Conservation (phyloP, 176 grass and related monocot genomes). For the Oryza punctata region DNA sequence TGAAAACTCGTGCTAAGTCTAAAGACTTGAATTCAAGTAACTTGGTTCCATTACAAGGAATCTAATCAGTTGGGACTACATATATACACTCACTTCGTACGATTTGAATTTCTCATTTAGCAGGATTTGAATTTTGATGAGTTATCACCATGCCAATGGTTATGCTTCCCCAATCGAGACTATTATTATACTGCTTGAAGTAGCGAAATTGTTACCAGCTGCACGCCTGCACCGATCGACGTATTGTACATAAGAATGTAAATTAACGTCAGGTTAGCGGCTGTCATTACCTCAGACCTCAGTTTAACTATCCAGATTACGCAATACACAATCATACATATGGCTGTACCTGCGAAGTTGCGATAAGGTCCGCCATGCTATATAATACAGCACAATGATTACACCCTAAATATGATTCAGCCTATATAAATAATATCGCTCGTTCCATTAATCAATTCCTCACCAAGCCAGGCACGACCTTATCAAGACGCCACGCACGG, state of each 20-base stretch:
- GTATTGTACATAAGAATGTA: not conserved
- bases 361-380: slow-evolving; percentile 27
- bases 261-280: not conserved
- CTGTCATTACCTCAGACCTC: not conserved
- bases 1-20: too few species aligned
- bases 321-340: slow-evolving; percentile 39
- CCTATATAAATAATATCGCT: too few species aligned
- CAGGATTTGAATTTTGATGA: too few species aligned
- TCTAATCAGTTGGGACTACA: too few species aligned
- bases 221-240: too few species aligned
- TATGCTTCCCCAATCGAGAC: too few species aligned
- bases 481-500: slow-evolving; percentile 8
- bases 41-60: too few species aligned
- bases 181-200: not conserved
- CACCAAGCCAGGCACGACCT: not conserved
- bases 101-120: too few species aligned
- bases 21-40: too few species aligned
- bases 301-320: slow-evolving; percentile 15
- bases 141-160: too few species aligned
- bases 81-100: too few species aligned
- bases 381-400: slow-evolving; percentile 39
- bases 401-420: slow-evolving; percentile 11
- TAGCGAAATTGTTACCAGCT: not conserved
- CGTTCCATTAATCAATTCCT: slow-evolving; percentile 3
- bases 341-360: not conserved